Conservation (phyloP, 148 eudicot species). For the Vaccinium vitisidaea region DNA sequence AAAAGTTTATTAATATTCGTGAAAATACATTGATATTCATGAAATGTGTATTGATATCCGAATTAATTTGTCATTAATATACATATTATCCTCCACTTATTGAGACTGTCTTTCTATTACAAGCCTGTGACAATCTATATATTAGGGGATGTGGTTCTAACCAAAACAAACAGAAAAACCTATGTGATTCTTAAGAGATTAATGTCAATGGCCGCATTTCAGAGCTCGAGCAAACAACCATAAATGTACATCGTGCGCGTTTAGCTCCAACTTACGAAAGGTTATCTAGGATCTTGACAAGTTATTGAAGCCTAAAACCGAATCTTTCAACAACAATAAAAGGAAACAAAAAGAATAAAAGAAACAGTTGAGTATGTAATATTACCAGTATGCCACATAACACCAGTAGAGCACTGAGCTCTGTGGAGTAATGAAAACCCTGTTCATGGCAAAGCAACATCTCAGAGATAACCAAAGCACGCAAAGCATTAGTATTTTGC, state of each 20-base stretch:
- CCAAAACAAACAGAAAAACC: not conserved
- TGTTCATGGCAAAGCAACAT: not conserved
- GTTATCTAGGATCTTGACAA: not conserved
- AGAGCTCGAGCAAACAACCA: not conserved
- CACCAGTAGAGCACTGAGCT: constrained; percentile 23
- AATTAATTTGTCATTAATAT: too few relatives aligned
- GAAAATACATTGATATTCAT: too few relatives aligned
- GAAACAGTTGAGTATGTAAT: not conserved
- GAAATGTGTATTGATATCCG: too few relatives aligned
- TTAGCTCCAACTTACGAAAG: not conserved
- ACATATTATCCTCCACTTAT: too few relatives aligned
- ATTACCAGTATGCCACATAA: constrained; percentile 31
- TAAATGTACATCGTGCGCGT: not conserved
- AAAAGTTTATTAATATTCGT: not conserved
- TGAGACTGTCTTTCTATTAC: too few relatives aligned
- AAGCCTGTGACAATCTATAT: not conserved
- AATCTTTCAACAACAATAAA: not conserved
- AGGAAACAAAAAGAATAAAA: not conserved
- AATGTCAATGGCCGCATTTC: not conserved
- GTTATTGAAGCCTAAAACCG: not conserved
- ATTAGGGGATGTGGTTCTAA: not conserved
- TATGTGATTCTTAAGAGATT: not conserved
- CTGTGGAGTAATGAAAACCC: constrained; percentile 16
- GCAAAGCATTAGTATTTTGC: not conserved
- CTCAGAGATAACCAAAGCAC: not conserved